Evolutionary conservation across 2,329 filamentous ascomycete genomes (phyloP).

Genomic region (Beauveria caledonica): DNA sequence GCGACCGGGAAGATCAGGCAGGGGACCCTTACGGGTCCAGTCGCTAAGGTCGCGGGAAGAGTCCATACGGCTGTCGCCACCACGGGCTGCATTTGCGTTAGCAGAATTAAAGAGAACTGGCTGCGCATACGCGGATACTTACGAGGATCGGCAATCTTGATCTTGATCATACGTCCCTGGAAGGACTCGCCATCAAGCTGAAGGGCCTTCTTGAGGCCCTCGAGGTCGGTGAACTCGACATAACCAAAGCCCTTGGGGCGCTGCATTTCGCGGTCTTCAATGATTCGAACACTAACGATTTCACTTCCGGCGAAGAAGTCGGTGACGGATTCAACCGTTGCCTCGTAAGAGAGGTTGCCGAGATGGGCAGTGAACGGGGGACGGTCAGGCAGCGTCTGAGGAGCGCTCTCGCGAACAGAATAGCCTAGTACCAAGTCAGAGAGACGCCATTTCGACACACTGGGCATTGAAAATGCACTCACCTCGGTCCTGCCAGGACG

Average conservation of each 20-base stretch:
- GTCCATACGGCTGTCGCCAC: constrained; percentile 56
- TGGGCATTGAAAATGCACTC: constrained; percentile 14
- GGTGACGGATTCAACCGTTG: constrained; percentile 71
- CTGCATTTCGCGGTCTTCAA: constrained; percentile 89
- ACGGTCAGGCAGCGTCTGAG: constrained; percentile 67
- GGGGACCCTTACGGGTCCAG: constrained; percentile 89
- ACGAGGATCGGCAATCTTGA: constrained; percentile 98
- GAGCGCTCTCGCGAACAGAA: constrained; percentile 63
- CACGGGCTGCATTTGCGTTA: constrained; percentile 62
- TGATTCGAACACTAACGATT: constrained; percentile 86
- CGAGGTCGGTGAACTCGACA: constrained; percentile 81
- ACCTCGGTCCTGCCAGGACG: constrained; percentile 38
- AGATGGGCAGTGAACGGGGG: constrained; percentile 94
- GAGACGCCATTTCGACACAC: not conserved
- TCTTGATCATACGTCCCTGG: constrained; percentile 80
- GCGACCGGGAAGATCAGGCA: constrained; percentile 60
- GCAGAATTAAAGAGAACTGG: constrained; percentile 10
- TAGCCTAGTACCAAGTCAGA: constrained; percentile 38
- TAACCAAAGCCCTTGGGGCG: constrained; percentile 98
- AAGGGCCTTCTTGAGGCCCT: constrained; percentile 87
- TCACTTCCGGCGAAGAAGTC: constrained; percentile 82
- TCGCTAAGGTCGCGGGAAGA: constrained; percentile 70
- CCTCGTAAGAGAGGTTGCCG: constrained; percentile 94
- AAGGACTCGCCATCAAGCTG: constrained; percentile 73
- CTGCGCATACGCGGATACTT: constrained; percentile 31